phyloP scores from a whole-genome alignment of 139 green algal species.

The Auxenochlorella pyrenoidosa region DNA sequence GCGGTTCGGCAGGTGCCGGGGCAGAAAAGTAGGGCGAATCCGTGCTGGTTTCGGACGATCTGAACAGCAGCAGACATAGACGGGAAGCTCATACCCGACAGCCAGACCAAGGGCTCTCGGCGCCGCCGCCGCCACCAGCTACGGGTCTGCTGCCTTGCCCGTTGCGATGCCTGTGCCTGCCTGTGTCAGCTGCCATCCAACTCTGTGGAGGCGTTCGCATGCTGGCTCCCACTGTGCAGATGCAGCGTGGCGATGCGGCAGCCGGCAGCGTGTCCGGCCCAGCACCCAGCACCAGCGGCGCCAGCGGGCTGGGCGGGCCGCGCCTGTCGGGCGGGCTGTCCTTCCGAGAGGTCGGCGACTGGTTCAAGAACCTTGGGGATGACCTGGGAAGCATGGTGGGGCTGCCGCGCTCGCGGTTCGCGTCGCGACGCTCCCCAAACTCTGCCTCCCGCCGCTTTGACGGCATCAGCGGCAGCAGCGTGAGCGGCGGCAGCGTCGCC shows the following conservation, averaged over 20 bases:
- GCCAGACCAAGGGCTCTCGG: too few species aligned
- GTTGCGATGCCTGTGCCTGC: too few species aligned
- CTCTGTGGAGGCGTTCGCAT: not conserved
- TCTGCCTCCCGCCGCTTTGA: not conserved
- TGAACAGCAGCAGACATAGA: too few species aligned
- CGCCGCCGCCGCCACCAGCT: not conserved
- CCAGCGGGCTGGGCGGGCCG: not conserved
- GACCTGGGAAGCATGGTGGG: constrained; percentile 12
- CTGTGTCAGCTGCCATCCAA: not conserved
- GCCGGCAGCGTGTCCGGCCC: not conserved
- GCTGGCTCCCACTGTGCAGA: not conserved
- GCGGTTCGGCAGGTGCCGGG: too few species aligned
- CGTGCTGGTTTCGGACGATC: too few species aligned
- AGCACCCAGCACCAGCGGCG: not conserved
- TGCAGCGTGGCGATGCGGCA: not conserved
- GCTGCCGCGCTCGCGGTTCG: not conserved
- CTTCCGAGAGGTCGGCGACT: constrained; percentile 35
- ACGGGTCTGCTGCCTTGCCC: not conserved
- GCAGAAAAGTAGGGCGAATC: too few species aligned
- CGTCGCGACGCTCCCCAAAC: not conserved
- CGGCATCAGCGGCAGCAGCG: not conserved
- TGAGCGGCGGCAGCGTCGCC: not conserved
- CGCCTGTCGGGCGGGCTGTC: constrained; percentile 17
- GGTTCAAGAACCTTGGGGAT: constrained; percentile 30
- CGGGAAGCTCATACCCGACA: too few species aligned